Evolutionary conservation across 768 basidiomycete genomes (phyloP), one percentile per base, ranked within the genome.

Genomic region (Phanerochaete carnosa): DNA sequence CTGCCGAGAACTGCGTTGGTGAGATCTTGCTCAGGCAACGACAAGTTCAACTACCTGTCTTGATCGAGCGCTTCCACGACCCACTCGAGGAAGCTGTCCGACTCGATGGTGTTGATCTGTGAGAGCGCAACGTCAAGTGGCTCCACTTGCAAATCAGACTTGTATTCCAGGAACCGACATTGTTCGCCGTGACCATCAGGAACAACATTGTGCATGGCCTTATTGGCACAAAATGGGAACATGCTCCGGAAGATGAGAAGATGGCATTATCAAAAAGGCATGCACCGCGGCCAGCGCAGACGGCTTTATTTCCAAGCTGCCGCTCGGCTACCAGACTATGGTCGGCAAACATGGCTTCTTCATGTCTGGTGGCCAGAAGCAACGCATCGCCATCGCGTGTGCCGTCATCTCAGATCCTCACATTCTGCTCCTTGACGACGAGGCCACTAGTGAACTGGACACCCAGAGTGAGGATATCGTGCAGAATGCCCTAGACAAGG

Each of bases 1-100:
- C 83, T 0, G 76, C 67, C 3, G 85, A 85, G 33, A 73, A 74
- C 1, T 85, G 93, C 53, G 63, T 78, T 0, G 95, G 95, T 22
- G 79, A 86, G 66, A 90, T 97, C 65, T 75, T 74, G 16, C 74
- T 98, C 59, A 82, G 91, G 60, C 74, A n/a, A 88, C 64, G 80
- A 96, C 66, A 78, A 80, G 53, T 96, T 98, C 79, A 85, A 78
- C 69, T 96, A 97, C 71, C 95, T 94, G 3, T 89, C 91, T 73
- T 83, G 23, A 74, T 81, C 33, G 82, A 83, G 66, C 72, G 82
- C 4, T 83, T 83, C 71, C 83, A 83, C 69, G 82, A 83, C 60
- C 80, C 82, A 0, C 68, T 77, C 30, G 56, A 62, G 3, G 82
- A 82, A 13, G 45, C 49, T 16, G 75, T 83, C 64, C 69, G 68